Base-by-base conservation (phyloP, 371 early-diverging fungal species). In the Lichtheimia hyalospora region DNA sequence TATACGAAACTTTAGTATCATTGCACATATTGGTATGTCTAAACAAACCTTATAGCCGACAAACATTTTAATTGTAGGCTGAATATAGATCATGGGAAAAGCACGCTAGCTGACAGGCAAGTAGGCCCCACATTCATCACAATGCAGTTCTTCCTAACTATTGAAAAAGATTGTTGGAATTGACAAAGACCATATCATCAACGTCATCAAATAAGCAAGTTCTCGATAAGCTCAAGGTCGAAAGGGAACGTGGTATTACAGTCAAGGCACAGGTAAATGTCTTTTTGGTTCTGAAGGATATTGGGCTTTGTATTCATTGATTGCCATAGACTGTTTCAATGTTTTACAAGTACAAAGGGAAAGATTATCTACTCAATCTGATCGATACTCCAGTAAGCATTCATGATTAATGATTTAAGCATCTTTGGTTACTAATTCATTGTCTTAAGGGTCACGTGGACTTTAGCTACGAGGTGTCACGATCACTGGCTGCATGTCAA, bases 1-100 rank as follows among this genome's bases (percentile, higher is more conserved):
- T 60, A 95, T 97, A 60, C 85, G 97, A 52, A 97, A 97, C 75
- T 98, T 98, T 73, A 91, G 92, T 63, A 97, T 98, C 59, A 97
- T 97, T 68, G 98, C 98, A 5, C 98, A 98, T 73, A 94, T 96
- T 44, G 95, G 92, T 87, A 83, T 61, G 43, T 56, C 55, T 20
- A 4, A 12, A 21, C 60, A 6, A 12, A 8, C 23, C 25, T 34
- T 39, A 15, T 24, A 23, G 21, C 4, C 15, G 15, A 28, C 3
- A 55, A 40, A 23, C 23, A 3, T n/a, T 18, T 6, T 16, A 20
- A 7, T 27, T 18, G 49, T 49, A 16, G 7, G 39, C 3, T 63
- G 34, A 13, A 23, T 56, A 64, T 56, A 64, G 93, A 96, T 75
- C 96, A 96, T 77, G 96, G 96, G 40, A 96, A 96, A 65, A 93